These are phyloP conservation scores for Pochonia chlamydosporia DNA, from an alignment of 2,329 filamentous ascomycete genomes.

Conservation along the genomic window DNA sequence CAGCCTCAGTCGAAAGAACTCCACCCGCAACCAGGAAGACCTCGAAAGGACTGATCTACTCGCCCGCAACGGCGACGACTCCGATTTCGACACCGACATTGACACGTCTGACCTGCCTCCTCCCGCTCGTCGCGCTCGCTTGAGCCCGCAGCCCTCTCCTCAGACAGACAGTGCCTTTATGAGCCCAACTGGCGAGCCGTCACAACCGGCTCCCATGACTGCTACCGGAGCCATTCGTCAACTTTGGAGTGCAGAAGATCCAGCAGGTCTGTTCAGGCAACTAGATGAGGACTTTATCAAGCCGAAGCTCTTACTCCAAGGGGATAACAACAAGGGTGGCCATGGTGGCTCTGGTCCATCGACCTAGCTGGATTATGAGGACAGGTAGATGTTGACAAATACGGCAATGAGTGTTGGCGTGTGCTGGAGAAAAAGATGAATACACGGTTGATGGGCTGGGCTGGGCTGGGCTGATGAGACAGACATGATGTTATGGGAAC, in stretches of 20 bases:
- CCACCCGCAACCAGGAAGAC: constrained; percentile 37
- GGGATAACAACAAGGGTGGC: constrained; percentile 31
- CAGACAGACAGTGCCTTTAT: constrained; percentile 23
- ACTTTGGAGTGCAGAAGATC: constrained; percentile 79
- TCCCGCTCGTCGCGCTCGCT: constrained; percentile 39
- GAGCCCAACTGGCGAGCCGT: constrained; percentile 22
- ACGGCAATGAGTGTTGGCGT: too few species aligned
- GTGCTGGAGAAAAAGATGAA: too few species aligned
- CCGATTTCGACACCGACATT: constrained; percentile 58
- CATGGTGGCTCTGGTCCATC: constrained; percentile 18
- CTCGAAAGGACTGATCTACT: constrained; percentile 53
- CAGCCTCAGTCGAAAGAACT: constrained; percentile 49
- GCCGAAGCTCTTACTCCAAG: constrained; percentile 80
- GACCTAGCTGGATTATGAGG: constrained; percentile 4
- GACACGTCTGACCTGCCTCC: constrained; percentile 63
- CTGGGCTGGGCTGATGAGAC: too few species aligned
- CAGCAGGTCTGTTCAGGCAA: constrained; percentile 83
- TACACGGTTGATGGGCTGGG: too few species aligned
- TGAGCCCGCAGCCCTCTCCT: constrained; percentile 18
- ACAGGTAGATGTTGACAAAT: too few species aligned
- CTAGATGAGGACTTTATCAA: constrained; percentile 96
- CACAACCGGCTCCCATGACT: constrained; percentile 45
- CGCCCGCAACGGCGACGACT: constrained; percentile 45
- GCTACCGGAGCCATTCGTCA: constrained; percentile 74
- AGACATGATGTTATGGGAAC: too few species aligned